phyloP scores from a whole-genome alignment of 345 rosid species.

The Citrus glauca region DNA sequence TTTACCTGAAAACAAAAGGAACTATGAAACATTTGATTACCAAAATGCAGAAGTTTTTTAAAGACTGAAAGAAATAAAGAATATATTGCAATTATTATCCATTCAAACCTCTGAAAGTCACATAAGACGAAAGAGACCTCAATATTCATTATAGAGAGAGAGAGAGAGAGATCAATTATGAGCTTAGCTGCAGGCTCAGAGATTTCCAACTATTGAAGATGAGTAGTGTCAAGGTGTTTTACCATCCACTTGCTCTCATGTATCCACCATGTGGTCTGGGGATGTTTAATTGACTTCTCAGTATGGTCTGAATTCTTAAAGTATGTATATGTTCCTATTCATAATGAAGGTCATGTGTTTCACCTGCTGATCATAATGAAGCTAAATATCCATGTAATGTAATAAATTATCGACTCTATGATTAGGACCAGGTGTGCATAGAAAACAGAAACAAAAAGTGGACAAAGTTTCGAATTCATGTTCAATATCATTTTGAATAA shows the following conservation, averaged over 20 bases:
- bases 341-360: background rate
- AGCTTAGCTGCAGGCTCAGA: background rate
- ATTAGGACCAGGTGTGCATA: background rate
- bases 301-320: background rate
- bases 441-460: background rate
- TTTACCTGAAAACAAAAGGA: conserved; percentile 49
- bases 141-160: background rate
- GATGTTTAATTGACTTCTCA: background rate
- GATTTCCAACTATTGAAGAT: background rate
- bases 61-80: background rate
- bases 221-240: background rate
- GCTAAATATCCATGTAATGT: background rate
- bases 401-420: background rate
- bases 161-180: background rate
- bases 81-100: background rate
- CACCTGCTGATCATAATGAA: background rate
- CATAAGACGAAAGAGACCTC: background rate
- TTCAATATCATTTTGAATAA: background rate
- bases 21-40: conserved; percentile 6
- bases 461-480: background rate
- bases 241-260: background rate
- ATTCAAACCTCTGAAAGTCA: conserved; percentile 3
- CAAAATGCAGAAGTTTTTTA: conserved; percentile 8
- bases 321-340: background rate
- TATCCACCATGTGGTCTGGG: background rate